phyloP scores from a whole-genome alignment of 495 filamentous ascomycete species.

The Podospora appendiculata region DNA sequence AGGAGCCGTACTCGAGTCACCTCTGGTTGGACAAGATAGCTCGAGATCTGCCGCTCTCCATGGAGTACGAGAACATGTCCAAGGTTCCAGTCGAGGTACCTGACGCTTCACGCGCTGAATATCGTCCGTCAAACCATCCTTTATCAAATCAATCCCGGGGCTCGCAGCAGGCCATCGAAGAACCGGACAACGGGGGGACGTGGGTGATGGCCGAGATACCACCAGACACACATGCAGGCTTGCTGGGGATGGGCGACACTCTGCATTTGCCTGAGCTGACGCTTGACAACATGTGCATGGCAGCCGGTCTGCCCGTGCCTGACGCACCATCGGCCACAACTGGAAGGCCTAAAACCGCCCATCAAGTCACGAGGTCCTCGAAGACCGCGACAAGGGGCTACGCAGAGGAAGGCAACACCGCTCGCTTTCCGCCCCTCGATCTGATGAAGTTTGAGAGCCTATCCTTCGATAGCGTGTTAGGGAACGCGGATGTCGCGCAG shows the following conservation, averaged over 20 bases:
- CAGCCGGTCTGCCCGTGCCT: neutral
- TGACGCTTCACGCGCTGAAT: constrained; percentile 5
- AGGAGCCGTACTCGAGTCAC: constrained; percentile 1
- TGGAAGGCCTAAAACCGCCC: too few species aligned
- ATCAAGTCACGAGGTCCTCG: too few species aligned
- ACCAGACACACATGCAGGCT: neutral
- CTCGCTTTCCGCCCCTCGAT: too few species aligned
- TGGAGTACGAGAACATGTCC: constrained; percentile 18
- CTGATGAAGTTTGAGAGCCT: too few species aligned
- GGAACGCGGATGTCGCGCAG: too few species aligned
- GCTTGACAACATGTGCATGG: neutral
- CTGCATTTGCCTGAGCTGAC: neutral
- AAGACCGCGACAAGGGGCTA: too few species aligned
- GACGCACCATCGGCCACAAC: too few species aligned
- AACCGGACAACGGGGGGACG: neutral
- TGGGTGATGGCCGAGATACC: neutral
- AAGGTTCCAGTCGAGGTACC: constrained; percentile 14
- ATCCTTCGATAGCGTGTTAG: too few species aligned
- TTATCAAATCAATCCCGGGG: neutral
- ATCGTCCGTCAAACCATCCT: neutral
- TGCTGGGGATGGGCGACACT: neutral
- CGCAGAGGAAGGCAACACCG: too few species aligned
- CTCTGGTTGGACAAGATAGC: constrained; percentile 13
- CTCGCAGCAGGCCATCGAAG: neutral
- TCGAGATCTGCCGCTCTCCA: constrained; percentile 8